Conservation (phyloP, 306 rosid genomes). For the Rosa lucieae region DNA sequence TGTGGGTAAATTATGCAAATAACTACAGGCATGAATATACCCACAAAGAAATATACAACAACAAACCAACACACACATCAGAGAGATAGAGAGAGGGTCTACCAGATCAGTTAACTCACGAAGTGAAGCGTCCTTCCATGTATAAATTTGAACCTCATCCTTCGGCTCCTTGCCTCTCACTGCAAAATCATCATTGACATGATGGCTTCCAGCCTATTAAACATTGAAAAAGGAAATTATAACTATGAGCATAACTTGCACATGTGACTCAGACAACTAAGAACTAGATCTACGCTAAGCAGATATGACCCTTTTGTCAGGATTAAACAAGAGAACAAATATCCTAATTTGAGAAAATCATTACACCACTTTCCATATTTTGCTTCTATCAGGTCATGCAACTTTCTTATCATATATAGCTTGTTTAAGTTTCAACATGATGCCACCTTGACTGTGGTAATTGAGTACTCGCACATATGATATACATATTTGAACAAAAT, state of each 20-base stretch:
- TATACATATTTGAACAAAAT: not conserved
- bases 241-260: not conserved
- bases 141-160: slow-evolving; percentile 96
- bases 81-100: not conserved
- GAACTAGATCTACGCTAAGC: not conserved
- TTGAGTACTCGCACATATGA: not conserved
- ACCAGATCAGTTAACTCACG: slow-evolving; percentile 92
- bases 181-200: slow-evolving; percentile 68
- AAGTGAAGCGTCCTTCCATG: slow-evolving; percentile 95
- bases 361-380: not conserved
- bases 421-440: not conserved
- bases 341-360: slow-evolving; percentile 1
- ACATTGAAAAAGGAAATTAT: slow-evolving; percentile 3
- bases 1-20: not conserved
- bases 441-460: not conserved
- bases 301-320: not conserved
- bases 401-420: not conserved
- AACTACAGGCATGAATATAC: not conserved
- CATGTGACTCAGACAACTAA: not conserved
- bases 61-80: not conserved
- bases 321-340: not conserved
- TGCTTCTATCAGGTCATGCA: not conserved
- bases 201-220: slow-evolving; percentile 69
- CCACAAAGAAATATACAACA: not conserved
- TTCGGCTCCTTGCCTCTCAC: slow-evolving; percentile 91